phyloP scores from a whole-genome alignment of 2,329 filamentous ascomycete species.

The Calonectria ilicicola region DNA sequence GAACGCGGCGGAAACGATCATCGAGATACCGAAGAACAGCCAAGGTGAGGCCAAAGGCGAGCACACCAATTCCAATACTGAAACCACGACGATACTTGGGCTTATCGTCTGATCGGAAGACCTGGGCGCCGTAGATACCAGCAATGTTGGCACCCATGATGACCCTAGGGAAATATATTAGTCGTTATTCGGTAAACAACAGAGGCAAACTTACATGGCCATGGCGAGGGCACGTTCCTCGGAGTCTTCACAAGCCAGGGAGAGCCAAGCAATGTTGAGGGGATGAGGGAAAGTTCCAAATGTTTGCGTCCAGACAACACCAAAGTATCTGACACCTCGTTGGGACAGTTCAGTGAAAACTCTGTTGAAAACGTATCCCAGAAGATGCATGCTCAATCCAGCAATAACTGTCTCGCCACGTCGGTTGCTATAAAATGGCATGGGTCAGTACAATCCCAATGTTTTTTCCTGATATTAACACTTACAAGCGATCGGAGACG shows the following conservation, averaged over 20 bases:
- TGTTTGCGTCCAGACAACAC: slow-evolving; percentile 66
- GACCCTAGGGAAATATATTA: slow-evolving; percentile 49
- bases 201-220: slow-evolving; percentile 58
- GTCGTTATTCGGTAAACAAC: background rate
- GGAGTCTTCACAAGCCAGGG: slow-evolving; percentile 65
- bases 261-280: slow-evolving; percentile 72
- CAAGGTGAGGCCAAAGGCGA: slow-evolving; percentile 56
- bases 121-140: slow-evolving; percentile 71
- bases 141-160: slow-evolving; percentile 73
- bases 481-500: slow-evolving; percentile 64
- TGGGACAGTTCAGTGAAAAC: slow-evolving; percentile 59
- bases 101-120: slow-evolving; percentile 66
- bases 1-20: slow-evolving; percentile 45
- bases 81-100: slow-evolving; percentile 65
- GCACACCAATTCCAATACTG: slow-evolving; percentile 56
- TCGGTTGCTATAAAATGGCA: slow-evolving; percentile 47
- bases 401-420: slow-evolving; percentile 65
- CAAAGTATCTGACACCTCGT: slow-evolving; percentile 62
- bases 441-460: background rate
- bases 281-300: slow-evolving; percentile 68
- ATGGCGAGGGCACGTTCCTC: slow-evolving; percentile 70
- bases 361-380: slow-evolving; percentile 67
- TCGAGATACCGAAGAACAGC: slow-evolving; percentile 58
- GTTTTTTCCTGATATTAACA: slow-evolving; percentile 1
- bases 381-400: slow-evolving; percentile 59